Percentiles rank a stretch among this genome's conserved stretches.
phyloP scores from a whole-genome alignment of 108 stramenopile species.

The Bacterosira constricta region DNA sequence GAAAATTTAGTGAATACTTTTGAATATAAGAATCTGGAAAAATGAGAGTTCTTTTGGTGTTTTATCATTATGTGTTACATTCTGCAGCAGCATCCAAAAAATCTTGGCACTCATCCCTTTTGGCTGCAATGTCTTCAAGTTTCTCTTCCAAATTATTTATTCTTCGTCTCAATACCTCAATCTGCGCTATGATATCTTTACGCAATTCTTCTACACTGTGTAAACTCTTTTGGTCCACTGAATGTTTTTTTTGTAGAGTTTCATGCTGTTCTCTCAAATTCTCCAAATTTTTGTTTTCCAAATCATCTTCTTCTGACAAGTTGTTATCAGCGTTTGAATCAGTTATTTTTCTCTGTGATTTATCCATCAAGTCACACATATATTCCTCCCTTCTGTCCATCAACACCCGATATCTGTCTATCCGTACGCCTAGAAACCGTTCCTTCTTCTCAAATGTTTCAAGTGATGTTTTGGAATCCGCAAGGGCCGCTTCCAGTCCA shows the following conservation, averaged over 20 bases:
- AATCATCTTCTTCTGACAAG: background rate
- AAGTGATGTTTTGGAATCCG: constrained; percentile 17
- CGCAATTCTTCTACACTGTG: constrained; percentile 6
- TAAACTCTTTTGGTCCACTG: background rate
- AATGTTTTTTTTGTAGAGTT: background rate
- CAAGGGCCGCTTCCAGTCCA: constrained; percentile 3
- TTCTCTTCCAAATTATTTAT: constrained; percentile 16
- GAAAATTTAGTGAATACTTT: too few relatives aligned
- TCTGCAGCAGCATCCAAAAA: constrained; percentile 19
- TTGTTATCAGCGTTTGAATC: background rate
- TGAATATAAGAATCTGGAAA: too few relatives aligned
- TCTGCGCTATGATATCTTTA: constrained; percentile 14
- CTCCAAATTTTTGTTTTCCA: background rate
- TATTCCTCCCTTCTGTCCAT: background rate
- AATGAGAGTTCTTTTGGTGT: too few relatives aligned
- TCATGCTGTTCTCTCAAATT: background rate
- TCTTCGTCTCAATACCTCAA: constrained; percentile 25
- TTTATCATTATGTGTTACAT: background rate
- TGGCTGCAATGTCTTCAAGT: background rate
- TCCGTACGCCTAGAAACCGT: constrained; percentile 12
- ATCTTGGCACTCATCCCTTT: constrained; percentile 19
- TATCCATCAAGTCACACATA: background rate
- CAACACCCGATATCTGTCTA: constrained; percentile 3
- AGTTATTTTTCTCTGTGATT: background rate
- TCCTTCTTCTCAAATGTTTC: constrained; percentile 17